A percentile compares a stretch with the other conserved stretches of the same genome.
Conservation (phyloP, 108 stramenopile genomes). For the Pseudonitzschia multiseries region DNA sequence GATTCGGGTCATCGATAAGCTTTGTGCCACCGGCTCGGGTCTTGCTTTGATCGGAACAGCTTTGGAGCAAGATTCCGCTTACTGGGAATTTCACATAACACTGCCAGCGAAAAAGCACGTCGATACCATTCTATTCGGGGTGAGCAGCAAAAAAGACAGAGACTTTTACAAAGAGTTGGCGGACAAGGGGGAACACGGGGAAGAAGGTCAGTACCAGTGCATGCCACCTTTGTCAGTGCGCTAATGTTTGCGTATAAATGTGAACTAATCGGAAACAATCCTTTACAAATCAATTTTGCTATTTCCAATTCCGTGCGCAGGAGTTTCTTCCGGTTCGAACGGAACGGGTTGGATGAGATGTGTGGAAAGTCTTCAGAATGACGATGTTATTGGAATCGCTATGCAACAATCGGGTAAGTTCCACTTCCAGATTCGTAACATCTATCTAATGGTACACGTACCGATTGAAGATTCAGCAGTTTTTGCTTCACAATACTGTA, state of each 20-base stretch:
- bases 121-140: constrained; percentile 72
- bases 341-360: constrained; percentile 70
- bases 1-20: constrained; percentile 34
- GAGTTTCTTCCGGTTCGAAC: constrained; percentile 36
- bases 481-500: too few species aligned
- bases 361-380: constrained; percentile 54
- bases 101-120: constrained; percentile 22
- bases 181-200: constrained; percentile 33
- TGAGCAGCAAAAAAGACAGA: constrained; percentile 70
- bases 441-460: too few species aligned
- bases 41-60: constrained; percentile 62
- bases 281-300: too few species aligned
- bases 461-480: too few species aligned
- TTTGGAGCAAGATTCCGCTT: constrained; percentile 87
- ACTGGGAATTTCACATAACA: constrained; percentile 83
- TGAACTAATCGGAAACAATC: too few species aligned
- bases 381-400: constrained; percentile 76
- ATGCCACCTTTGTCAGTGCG: background rate
- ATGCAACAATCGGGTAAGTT: constrained; percentile 62
- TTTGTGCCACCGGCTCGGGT: constrained; percentile 57
- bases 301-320: background rate
- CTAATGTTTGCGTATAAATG: background rate
- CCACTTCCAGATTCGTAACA: too few species aligned
- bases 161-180: constrained; percentile 60
- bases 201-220: constrained; percentile 35